Base-by-base conservation (phyloP, 257 asterid genomes). In the Ilex aquifolium region DNA sequence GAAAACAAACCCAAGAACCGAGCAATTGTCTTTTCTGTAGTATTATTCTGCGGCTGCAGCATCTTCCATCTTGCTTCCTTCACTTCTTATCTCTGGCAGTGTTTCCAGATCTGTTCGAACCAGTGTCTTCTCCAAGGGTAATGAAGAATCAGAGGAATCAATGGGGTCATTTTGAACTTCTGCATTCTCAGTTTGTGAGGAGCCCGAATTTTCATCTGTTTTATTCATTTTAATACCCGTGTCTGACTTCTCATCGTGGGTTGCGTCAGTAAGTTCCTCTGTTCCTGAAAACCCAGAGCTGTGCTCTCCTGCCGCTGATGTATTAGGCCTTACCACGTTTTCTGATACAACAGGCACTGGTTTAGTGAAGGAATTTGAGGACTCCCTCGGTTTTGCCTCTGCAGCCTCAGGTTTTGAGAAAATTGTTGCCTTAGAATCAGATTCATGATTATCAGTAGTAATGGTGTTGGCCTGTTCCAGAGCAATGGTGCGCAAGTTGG, bases 1-100 rank as follows among this genome's bases (percentile, higher is more conserved):
- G 27, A 71, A 13, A 16, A 31, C 14, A 56, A 72, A 67, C 65
- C 57, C 59, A 56, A 64, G 30, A 48, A 46, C 58, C 32, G 56
- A 67, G 75, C 31, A 46, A 21, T 44, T 32, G 32, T 44, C 53
- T 57, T 66, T 53, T 64, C 65, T 62, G 57, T 44, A 57, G 42
- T 61, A 64, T 83, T 83, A 88, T 75, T 85, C 95, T 21, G 82
- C 95, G n/a, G 82, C 85, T 56, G 86, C 95, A 69, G 69, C 86
- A 63, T 91, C 92, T 58, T 88, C 86, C 8, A 56, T 72, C 31
- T 83, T 63, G 13, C 77, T 72, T 64, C 81, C 96, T 76, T 88
- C 92, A 11, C 77, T 82, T 65, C 81, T 89, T 58, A 80, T 71
- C 39, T 81, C 82, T 1, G 92, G 88, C 67, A 86, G 85, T 16